Base-by-base conservation (phyloP, 2,329 filamentous ascomycete species). In the Xylaria sp. region DNA sequence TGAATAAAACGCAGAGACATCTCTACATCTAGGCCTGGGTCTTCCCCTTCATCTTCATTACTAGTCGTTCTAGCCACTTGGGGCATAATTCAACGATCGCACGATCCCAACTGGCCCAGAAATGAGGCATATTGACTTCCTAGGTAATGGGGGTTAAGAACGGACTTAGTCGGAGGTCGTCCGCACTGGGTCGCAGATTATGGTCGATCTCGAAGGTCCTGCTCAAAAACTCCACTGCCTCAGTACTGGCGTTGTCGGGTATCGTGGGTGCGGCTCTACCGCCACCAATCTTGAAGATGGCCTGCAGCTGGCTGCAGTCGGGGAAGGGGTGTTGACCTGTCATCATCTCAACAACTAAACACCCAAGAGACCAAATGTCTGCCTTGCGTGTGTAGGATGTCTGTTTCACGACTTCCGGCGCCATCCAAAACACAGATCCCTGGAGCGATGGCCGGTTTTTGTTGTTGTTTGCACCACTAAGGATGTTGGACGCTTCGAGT, bases 391-490 rank as follows among this genome's bases (percentile, higher is more conserved):
- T 98, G 79, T 99, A 97, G 5, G 93, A 93, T 3, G 94, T 98
- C 78, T 98, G 95, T 72, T 95, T 95, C 65, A 99, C 95, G 19
- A 99, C 95, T 80, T 99, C 95, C 8, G 95, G 95, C 0, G 95
- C 95, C 95, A 99, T 99, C 95, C 95, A 99, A 80, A 97, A 99
- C 54, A 99, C 95, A 25, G 93, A 97, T 13, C 95, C 95, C 76
- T 99, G 95, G 3, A 99, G 85, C 1, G 94, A 98, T 2, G 88
- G 87, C 4, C 87, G 82, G 71, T 90, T 83, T 75, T 87, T 88
- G 76, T 85, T 87, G 77, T 87, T 88, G 72, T 83, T 85, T 72
- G 81, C 89, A 70, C 83, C 89, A 72, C 76, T 87, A 47, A 96
- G 86, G 44, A 97, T 86, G 62, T 93, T 95, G 59, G 92, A 90